Percentiles rank a stretch among this genome's conserved stretches.
These are phyloP conservation scores for Pogostemon cablin DNA, from an alignment of 257 asterid species.

Conservation along the genomic window DNA sequence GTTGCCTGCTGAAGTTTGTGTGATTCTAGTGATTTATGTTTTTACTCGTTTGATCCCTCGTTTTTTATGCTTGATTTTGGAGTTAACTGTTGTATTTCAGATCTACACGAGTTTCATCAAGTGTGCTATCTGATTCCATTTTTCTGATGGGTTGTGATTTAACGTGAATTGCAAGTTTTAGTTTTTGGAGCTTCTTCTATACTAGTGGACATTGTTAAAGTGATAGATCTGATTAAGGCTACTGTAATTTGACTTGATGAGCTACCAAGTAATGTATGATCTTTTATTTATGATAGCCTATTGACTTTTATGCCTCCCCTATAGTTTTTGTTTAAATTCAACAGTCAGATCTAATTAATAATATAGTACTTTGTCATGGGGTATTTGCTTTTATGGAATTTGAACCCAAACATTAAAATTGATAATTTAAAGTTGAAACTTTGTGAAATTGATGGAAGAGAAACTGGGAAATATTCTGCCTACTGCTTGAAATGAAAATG, in stretches of 20 bases:
- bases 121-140: slow-evolving; percentile 13
- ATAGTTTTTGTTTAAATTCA: slow-evolving; percentile 5
- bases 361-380: not conserved
- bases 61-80: slow-evolving; percentile 28
- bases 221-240: slow-evolving; percentile 31
- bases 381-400: slow-evolving; percentile 17
- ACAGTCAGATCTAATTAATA: slow-evolving; percentile 22
- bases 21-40: slow-evolving; percentile 18
- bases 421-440: slow-evolving; percentile 1
- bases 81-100: slow-evolving; percentile 12
- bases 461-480: slow-evolving; percentile 2
- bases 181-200: slow-evolving; percentile 25
- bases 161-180: slow-evolving; percentile 25
- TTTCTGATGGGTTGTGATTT: slow-evolving; percentile 2
- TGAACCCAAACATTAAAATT: slow-evolving; percentile 1
- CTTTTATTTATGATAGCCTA: not conserved
- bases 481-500: not conserved
- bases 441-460: not conserved
- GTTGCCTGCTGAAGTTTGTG: slow-evolving; percentile 3
- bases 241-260: slow-evolving; percentile 5
- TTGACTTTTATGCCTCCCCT: slow-evolving; percentile 3
- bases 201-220: slow-evolving; percentile 23
- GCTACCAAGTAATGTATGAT: not conserved
- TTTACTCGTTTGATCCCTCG: slow-evolving; percentile 34
- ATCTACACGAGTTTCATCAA: slow-evolving; percentile 23